These are phyloP conservation scores for Uncinocarpus reesii DNA, from an alignment of 2,329 filamentous ascomycete genomes.

Conservation along the genomic window DNA sequence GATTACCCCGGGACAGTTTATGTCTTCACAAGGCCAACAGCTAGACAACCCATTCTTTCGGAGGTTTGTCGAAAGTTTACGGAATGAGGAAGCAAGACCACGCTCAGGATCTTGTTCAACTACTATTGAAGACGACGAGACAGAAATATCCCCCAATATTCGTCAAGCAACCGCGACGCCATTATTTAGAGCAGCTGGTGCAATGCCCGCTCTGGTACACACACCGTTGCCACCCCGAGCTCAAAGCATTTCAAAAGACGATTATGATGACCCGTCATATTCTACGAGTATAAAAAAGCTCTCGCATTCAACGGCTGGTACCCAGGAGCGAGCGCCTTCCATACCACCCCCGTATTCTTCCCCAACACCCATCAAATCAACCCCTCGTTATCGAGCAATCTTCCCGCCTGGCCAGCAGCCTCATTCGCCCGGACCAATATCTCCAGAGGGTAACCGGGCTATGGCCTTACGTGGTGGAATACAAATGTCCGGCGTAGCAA, in stretches of 20 bases:
- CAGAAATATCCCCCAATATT: slow-evolving; percentile 24
- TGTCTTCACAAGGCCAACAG: slow-evolving; percentile 14
- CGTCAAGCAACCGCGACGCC: slow-evolving; percentile 24
- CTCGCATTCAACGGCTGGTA: background rate
- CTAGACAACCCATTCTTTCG: slow-evolving; percentile 20
- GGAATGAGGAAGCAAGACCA: slow-evolving; percentile 12
- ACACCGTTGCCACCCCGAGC: slow-evolving; percentile 1
- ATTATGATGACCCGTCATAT: background rate
- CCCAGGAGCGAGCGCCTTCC: background rate
- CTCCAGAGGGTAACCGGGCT: slow-evolving; percentile 51
- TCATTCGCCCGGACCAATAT: slow-evolving; percentile 51
- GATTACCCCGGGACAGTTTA: slow-evolving; percentile 30
- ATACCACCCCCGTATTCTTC: slow-evolving; percentile 14
- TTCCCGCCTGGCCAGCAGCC: slow-evolving; percentile 48
- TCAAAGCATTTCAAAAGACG: background rate
- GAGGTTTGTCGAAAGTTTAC: slow-evolving; percentile 18
- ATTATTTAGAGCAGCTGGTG: slow-evolving; percentile 18
- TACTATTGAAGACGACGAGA: slow-evolving; percentile 24
- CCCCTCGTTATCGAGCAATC: slow-evolving; percentile 45
- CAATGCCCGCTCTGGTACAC: slow-evolving; percentile 12
- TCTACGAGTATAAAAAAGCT: background rate
- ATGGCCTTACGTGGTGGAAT: slow-evolving; percentile 56
- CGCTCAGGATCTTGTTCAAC: slow-evolving; percentile 21
- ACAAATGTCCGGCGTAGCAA: slow-evolving; percentile 49
- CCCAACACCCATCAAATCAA: slow-evolving; percentile 19